phyloP scores from a whole-genome alignment of 768 basidiomycete species.

The Inosperma sp. region DNA sequence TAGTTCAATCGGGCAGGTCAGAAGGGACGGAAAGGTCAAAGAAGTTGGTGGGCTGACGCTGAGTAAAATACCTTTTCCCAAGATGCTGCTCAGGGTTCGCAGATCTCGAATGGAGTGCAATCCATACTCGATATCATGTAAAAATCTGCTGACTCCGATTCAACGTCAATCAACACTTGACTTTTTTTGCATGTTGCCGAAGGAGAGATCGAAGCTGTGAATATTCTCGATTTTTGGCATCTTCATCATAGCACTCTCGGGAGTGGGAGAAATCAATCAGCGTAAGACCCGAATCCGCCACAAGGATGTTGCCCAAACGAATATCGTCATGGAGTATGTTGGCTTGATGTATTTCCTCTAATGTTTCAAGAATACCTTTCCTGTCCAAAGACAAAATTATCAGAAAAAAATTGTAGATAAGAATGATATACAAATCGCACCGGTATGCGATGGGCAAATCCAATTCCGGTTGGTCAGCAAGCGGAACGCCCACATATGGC shows the following conservation, averaged over 20 bases:
- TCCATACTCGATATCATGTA: no score
- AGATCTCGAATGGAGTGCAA: no score
- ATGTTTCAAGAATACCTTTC: neutral
- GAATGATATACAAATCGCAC: neutral
- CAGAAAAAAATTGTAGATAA: neutral
- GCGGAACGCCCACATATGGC: conserved; percentile 1
- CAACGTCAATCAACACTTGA: no score
- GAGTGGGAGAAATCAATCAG: neutral
- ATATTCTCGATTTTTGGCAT: conserved; percentile 2
- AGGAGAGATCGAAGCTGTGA: neutral
- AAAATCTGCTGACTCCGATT: no score
- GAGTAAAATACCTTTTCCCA: no score
- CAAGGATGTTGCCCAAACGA: conserved; percentile 4
- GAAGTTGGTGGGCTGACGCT: no score
- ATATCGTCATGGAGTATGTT: conserved; percentile 1
- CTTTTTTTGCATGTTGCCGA: neutral
- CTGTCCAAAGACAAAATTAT: neutral
- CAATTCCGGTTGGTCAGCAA: neutral
- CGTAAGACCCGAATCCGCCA: conserved; percentile 2
- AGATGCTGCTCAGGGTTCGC: no score
- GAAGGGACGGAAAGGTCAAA: no score
- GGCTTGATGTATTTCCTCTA: neutral
- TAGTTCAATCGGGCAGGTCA: no score
- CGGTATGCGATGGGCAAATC: neutral
- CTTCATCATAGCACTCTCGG: neutral